Conservation (phyloP, 2,329 filamentous ascomycete species). For the Chaetomium sp. region DNA sequence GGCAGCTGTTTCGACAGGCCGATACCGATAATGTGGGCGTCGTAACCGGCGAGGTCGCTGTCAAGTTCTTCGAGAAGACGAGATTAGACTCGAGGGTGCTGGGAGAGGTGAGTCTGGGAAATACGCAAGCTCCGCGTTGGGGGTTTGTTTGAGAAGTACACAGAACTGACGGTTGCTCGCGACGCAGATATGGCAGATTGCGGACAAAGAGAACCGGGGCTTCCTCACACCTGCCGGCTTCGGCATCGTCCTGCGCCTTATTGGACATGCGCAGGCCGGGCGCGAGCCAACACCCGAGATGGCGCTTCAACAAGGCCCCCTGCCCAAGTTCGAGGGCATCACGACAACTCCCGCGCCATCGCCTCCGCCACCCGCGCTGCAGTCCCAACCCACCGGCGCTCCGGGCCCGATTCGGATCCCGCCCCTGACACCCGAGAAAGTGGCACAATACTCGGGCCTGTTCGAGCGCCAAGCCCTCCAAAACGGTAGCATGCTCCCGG, state of each 20-base stretch:
- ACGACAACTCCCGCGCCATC: constrained; percentile 41
- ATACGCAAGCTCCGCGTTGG: not conserved
- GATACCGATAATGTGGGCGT: constrained; percentile 91
- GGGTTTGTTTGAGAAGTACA: not conserved
- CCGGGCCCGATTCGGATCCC: constrained; percentile 79
- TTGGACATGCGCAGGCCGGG: constrained; percentile 91
- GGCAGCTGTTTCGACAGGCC: constrained; percentile 88
- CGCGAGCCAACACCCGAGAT: constrained; percentile 78
- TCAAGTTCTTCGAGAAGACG: constrained; percentile 98
- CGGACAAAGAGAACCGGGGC: constrained; percentile 93
- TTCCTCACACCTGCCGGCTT: constrained; percentile 92
- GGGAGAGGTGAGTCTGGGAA: constrained; percentile 71
- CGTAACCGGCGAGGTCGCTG: constrained; percentile 92
- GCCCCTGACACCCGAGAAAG: constrained; percentile 83
- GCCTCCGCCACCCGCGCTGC: constrained; percentile 51
- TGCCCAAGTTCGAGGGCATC: constrained; percentile 89
- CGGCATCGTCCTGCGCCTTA: constrained; percentile 87
- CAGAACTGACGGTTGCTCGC: constrained; percentile 34
- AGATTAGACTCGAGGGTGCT: constrained; percentile 81
- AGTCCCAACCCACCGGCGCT: constrained; percentile 62
- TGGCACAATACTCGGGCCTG: constrained; percentile 81
- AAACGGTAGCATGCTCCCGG: constrained; percentile 71
- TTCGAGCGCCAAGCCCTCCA: constrained; percentile 87
- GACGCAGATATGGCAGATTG: constrained; percentile 96
- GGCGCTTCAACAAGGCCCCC: constrained; percentile 81